These are phyloP conservation scores for Heliamphora pulchella DNA, from an alignment of 179 eudicot species.

Conservation along the genomic window DNA sequence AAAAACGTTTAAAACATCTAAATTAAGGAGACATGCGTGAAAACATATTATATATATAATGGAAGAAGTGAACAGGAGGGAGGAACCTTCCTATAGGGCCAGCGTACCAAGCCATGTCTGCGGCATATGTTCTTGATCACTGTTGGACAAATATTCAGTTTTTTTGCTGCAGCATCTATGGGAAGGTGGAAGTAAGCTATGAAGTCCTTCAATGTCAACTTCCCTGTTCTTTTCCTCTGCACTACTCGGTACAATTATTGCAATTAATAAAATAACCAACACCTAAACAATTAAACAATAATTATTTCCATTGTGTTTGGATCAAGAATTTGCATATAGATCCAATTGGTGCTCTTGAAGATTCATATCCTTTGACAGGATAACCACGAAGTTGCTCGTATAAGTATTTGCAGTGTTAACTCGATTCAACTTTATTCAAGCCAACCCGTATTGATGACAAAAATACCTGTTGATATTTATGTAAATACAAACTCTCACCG, in stretches of 20 bases:
- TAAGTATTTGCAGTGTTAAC: no score
- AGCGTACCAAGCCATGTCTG: slow-evolving; percentile 28
- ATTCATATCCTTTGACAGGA: no score
- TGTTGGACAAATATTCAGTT: slow-evolving; percentile 34
- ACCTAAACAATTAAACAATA: background rate
- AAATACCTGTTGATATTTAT: no score
- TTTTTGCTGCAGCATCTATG: slow-evolving; percentile 32
- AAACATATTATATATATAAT: no score
- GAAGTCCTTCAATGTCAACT: slow-evolving; percentile 37
- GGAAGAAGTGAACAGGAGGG: background rate
- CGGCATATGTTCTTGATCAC: slow-evolving; percentile 51
- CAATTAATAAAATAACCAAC: background rate
- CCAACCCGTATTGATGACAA: no score
- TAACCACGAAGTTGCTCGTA: no score
- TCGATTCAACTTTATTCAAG: no score
- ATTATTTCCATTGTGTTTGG: no score
- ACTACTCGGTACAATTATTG: background rate
- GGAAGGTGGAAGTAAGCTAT: slow-evolving; percentile 33
- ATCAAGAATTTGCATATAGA: no score
- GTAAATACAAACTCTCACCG: no score
- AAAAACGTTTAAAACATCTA: background rate
- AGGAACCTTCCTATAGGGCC: slow-evolving; percentile 66
- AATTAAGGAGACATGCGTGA: background rate
- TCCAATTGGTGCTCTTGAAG: no score
- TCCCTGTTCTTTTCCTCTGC: slow-evolving; percentile 48